phyloP scores from a whole-genome alignment of 169 alveolate genomes.

The Plasmodium coatneyi region DNA sequence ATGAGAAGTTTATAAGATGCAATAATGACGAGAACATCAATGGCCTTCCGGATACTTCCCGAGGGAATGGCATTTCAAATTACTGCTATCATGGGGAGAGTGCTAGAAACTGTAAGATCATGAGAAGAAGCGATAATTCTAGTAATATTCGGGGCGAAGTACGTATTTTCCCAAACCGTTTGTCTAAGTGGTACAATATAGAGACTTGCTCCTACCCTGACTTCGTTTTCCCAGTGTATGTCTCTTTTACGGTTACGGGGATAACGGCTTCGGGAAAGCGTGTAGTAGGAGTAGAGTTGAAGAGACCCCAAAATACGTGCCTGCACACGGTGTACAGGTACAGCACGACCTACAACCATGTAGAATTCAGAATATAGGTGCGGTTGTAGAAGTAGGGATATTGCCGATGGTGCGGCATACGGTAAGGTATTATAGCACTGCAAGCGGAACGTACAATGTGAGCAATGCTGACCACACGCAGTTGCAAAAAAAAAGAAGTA shows the following conservation, averaged over 20 bases:
- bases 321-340: conserved; percentile 41
- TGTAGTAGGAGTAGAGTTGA: conserved; percentile 37
- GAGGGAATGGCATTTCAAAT: not conserved
- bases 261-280: conserved; percentile 28
- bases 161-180: not conserved
- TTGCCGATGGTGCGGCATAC: not conserved
- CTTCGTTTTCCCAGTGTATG: conserved; percentile 38
- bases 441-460: not conserved
- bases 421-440: not conserved
- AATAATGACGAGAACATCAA: not conserved
- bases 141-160: not conserved
- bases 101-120: not conserved
- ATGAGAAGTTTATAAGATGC: not conserved
- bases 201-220: not conserved
- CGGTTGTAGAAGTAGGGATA: not conserved
- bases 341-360: conserved; percentile 4
- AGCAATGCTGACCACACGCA: not conserved
- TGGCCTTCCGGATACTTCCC: not conserved
- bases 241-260: conserved; percentile 44
- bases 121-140: not conserved
- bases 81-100: not conserved
- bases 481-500: not conserved
- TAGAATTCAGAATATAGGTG: conserved; percentile 38
- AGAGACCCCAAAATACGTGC: not conserved
- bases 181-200: not conserved